Conservation (phyloP, 768 basidiomycete species). For the Polyporus arcularius region DNA sequence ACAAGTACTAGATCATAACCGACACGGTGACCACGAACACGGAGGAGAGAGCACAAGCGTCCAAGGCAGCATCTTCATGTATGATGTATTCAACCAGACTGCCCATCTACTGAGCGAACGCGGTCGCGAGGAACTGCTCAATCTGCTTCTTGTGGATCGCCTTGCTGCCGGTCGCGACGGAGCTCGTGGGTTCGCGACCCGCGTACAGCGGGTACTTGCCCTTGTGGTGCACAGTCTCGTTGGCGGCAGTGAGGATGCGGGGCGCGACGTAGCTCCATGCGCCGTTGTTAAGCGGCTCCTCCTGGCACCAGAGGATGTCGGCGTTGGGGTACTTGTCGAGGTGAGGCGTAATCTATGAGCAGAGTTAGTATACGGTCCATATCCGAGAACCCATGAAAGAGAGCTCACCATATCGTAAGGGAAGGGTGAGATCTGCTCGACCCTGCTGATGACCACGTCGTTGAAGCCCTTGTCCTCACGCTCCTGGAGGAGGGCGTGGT, state of each 20-base stretch:
- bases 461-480: conserved; percentile 90
- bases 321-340: conserved; percentile 97
- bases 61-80: background rate
- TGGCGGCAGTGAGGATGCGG: conserved; percentile 90
- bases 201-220: conserved; percentile 91
- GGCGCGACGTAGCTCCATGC: conserved; percentile 97
- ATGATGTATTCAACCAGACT: too few species aligned
- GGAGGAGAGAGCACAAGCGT: background rate
- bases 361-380: conserved; percentile 6
- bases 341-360: conserved; percentile 77
- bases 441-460: conserved; percentile 89
- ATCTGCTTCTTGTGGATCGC: conserved; percentile 89
- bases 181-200: conserved; percentile 89
- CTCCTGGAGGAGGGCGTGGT: conserved; percentile 85
- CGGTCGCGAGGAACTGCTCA: conserved; percentile 64
- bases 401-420: conserved; percentile 86
- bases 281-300: conserved; percentile 97
- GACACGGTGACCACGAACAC: background rate
- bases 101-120: conserved; percentile 44
- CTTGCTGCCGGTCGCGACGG: conserved; percentile 92
- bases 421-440: conserved; percentile 97
- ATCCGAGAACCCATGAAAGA: background rate
- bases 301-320: conserved; percentile 91
- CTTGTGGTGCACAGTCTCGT: conserved; percentile 87
- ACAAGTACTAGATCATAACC: background rate